These are phyloP conservation scores for Aspergillus floridensis DNA, from an alignment of 2,329 filamentous ascomycete genomes.

Conservation along the genomic window DNA sequence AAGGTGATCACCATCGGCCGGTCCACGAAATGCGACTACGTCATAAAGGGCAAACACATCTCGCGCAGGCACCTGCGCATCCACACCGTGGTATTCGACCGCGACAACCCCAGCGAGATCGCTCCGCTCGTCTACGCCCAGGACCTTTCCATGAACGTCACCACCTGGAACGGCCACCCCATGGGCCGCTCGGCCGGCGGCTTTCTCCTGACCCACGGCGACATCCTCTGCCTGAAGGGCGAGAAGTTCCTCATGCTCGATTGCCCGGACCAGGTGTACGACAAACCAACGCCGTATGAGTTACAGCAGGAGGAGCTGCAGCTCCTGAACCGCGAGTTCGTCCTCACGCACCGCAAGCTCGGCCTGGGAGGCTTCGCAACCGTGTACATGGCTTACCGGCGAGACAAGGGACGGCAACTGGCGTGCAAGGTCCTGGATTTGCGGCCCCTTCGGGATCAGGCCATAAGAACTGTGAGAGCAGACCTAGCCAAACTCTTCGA, in stretches of 20 bases:
- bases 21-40: conserved; percentile 11
- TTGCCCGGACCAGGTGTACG: conserved; percentile 5
- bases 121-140: conserved; percentile 45
- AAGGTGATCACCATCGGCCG: conserved; percentile 25
- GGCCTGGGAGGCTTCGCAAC: conserved; percentile 44
- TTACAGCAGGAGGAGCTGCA: conserved; percentile 38
- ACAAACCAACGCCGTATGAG: conserved; percentile 18
- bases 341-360: conserved; percentile 40
- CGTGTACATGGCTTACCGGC: conserved; percentile 44
- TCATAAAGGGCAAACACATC: conserved; percentile 33
- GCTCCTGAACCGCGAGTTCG: conserved; percentile 34
- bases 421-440: conserved; percentile 49
- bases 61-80: conserved; percentile 45
- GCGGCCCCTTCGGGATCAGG: conserved; percentile 21
- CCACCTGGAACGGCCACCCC: conserved; percentile 37
- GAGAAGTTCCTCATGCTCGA: conserved; percentile 23
- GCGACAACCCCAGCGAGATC: conserved; percentile 36
- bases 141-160: conserved; percentile 44
- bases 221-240: conserved; percentile 33
- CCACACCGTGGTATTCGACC: conserved; percentile 44
- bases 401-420: conserved; percentile 34
- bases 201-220: conserved; percentile 40
- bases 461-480: neutral
- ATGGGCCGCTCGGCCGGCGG: conserved; percentile 33
- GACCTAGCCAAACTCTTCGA: neutral